A percentile compares a stretch with the other conserved stretches of the same genome.
Evolutionary conservation across 352 stramenopile genomes (phyloP).

Genomic region (Plasmopara viticola): DNA sequence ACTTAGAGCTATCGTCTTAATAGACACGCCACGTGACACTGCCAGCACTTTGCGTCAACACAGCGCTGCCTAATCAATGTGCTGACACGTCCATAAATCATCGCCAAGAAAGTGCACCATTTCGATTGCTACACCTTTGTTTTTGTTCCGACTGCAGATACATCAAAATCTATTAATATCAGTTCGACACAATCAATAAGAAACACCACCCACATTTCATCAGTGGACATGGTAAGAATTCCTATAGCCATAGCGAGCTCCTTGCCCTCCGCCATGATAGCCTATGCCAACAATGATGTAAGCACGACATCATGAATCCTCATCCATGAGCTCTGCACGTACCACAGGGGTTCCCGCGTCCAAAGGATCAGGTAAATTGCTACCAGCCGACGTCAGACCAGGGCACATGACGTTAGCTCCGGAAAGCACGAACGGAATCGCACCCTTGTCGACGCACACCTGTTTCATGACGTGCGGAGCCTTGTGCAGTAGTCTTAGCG

Average conservation of each 20-base stretch:
- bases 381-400: conserved; percentile 93
- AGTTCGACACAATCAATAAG: background rate
- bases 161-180: background rate
- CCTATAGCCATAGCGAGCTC: conserved; percentile 95
- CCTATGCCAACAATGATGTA: conserved; percentile 20
- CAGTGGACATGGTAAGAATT: conserved; percentile 93
- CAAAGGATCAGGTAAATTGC: conserved; percentile 88
- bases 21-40: no score
- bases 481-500: conserved; percentile 93
- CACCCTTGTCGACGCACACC: conserved; percentile 94
- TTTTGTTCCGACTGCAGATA: conserved; percentile 76
- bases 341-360: conserved; percentile 78
- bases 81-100: conserved; percentile 89
- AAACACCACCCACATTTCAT: conserved; percentile 85
- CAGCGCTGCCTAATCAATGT: conserved; percentile 53
- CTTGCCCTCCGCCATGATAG: conserved; percentile 98
- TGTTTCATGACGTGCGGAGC: conserved; percentile 90
- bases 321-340: conserved; percentile 18
- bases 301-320: background rate
- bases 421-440: conserved; percentile 96
- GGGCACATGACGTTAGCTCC: conserved; percentile 99
- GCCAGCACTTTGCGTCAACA: background rate
- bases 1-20: no score
- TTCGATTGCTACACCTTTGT: conserved; percentile 97
- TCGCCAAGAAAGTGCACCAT: conserved; percentile 96